Evolutionary conservation across 257 asterid species (phyloP), one percentile per base, ranked within the genome.

Genomic region (Salvia splendens): DNA sequence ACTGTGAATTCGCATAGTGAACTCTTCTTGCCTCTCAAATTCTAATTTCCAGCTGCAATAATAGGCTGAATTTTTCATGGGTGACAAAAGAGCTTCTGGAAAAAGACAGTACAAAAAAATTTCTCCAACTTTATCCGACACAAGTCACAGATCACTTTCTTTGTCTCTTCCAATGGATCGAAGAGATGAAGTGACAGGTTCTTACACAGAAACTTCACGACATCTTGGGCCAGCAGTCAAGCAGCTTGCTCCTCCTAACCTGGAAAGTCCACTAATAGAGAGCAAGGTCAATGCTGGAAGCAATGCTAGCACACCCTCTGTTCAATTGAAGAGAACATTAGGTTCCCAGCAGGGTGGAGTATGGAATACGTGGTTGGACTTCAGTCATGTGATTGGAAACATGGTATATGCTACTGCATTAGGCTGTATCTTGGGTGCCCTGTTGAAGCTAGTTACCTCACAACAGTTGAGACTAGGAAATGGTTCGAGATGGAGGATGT

Each of bases 181-280:
- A 75, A 85, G 88, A 80, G 84, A 76, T 68, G 90, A 81, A 61
- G 85, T 74, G 51, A 10, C 86, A 59, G 66, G 72, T 58, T 76
- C 79, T 7, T 32, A 63, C 65, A 59, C 79, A 68, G 91, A 81
- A 73, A 71, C 77, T 65, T 80, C 90, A 10, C 80, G 77, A 55
- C 87, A 86, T 80, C 87, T 91, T 63, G 93, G 99, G 48, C 56
- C 84, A 66, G 95, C 96, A 53, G 96, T 80, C 66, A 84, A 91
- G 80, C 95, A 86, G 79, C 87, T 94, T 68, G 73, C 96, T 76
- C 92, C 94, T 62, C 81, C 82, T 55, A 82, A 81, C 77, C 78
- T 88, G 67, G 92, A 81, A 74, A 80, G 82, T 70, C 84, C 88
- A 12, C 72, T 84, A 61, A 61, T 73, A n/a, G 92, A 77, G 72